phyloP scores from a whole-genome alignment of 768 basidiomycete genomes.

The Suillus decipiens region DNA sequence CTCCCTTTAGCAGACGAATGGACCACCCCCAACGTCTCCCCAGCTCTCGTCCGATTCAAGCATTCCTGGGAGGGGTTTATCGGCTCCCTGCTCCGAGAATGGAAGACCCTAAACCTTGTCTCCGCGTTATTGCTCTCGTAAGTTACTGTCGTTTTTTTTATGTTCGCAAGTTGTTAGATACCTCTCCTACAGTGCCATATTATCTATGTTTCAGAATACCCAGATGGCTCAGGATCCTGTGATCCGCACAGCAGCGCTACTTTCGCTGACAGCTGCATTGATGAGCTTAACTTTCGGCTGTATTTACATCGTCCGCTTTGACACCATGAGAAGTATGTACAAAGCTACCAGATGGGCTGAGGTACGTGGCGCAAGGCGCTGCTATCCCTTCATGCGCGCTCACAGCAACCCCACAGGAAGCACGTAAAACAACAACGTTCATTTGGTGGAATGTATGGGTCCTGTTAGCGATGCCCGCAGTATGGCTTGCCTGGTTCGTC shows the following conservation, averaged over 20 bases:
- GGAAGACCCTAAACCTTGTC: constrained; percentile 77
- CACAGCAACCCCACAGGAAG: constrained; percentile 46
- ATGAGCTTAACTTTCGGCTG: constrained; percentile 77
- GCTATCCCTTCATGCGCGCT: background rate
- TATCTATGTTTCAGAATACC: constrained; percentile 64
- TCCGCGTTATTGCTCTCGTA: constrained; percentile 62
- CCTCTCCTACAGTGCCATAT: constrained; percentile 50
- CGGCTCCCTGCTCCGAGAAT: constrained; percentile 67
- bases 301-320: constrained; percentile 71
- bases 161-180: too few relatives aligned
- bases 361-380: constrained; percentile 35
- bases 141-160: constrained; percentile 21
- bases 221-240: constrained; percentile 58
- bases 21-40: constrained; percentile 53
- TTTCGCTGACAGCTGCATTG: constrained; percentile 66
- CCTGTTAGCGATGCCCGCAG: constrained; percentile 61
- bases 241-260: constrained; percentile 59
- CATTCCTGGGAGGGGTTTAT: constrained; percentile 71
- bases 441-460: constrained; percentile 72
- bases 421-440: constrained; percentile 47
- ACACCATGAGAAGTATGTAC: constrained; percentile 71
- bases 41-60: constrained; percentile 65
- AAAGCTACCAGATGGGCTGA: constrained; percentile 75
- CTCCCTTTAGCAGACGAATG: constrained; percentile 57
- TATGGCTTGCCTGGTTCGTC: constrained; percentile 70